Conservation (phyloP, 2,329 filamentous ascomycete species). For the Passalora sequoiae region DNA sequence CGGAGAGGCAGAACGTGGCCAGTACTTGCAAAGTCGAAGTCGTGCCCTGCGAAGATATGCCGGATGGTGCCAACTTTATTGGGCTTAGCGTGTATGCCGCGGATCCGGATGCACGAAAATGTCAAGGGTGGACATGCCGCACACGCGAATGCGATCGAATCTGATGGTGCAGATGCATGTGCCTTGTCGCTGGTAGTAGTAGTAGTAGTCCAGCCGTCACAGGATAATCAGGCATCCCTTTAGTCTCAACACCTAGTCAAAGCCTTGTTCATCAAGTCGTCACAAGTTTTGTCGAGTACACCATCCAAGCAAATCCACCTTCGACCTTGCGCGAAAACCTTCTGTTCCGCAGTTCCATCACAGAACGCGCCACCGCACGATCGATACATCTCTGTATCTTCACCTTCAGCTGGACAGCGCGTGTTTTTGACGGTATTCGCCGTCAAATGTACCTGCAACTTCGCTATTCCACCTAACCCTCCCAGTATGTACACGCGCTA, state of each 20-base stretch:
- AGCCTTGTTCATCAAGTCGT: no score
- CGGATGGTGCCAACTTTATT: no score
- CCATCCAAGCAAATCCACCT: background rate
- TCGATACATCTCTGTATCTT: conserved; percentile 13
- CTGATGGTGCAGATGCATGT: background rate
- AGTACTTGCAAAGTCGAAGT: no score
- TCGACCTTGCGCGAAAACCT: conserved; percentile 5
- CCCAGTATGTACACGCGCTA: conserved; percentile 15
- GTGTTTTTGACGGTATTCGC: conserved; percentile 82
- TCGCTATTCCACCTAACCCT: conserved; percentile 12
- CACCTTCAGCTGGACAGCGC: conserved; percentile 51
- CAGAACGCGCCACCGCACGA: conserved; percentile 10
- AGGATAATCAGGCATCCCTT: conserved; percentile 1
- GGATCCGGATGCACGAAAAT: background rate
- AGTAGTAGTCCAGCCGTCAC: background rate
- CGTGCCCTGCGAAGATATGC: no score
- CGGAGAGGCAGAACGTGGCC: no score
- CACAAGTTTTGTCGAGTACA: conserved; percentile 1
- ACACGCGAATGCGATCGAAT: background rate
- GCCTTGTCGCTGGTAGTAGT: background rate
- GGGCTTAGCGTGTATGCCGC: no score
- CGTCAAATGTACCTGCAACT: conserved; percentile 99
- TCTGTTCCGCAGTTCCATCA: conserved; percentile 5
- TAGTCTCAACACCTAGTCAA: conserved; percentile 1
- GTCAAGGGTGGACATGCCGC: background rate